A percentile compares a stretch with the other conserved stretches of the same genome.
Evolutionary conservation across 2,329 filamentous ascomycete genomes (phyloP).

Genomic region (Penicillium sp.): DNA sequence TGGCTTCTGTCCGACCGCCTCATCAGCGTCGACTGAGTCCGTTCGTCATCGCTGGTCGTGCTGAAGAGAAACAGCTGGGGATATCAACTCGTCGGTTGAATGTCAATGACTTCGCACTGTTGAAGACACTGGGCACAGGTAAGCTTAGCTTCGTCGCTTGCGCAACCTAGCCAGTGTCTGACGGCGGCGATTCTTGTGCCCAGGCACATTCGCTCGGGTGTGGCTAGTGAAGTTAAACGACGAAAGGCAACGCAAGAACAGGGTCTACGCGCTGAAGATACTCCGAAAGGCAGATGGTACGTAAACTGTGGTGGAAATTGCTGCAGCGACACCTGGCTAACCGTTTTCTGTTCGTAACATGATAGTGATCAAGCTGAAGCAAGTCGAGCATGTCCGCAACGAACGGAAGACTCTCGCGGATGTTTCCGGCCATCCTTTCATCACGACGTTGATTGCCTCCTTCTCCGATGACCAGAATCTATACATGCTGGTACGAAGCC

Average conservation of each 20-base stretch:
- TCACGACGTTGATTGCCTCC: constrained; percentile 55
- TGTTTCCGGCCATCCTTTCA: constrained; percentile 57
- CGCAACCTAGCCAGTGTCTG: constrained; percentile 3
- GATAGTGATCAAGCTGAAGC: constrained; percentile 52
- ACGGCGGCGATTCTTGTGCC: too few relatives aligned
- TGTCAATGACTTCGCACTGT: constrained; percentile 39
- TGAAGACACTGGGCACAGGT: constrained; percentile 46
- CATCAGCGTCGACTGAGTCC: too few relatives aligned
- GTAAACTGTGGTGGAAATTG: too few relatives aligned
- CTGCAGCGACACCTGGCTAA: constrained; percentile 8
- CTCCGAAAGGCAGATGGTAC: constrained; percentile 45
- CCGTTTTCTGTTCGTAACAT: constrained; percentile 6
- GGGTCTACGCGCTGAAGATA: constrained; percentile 44
- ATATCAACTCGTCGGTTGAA: constrained; percentile 32
- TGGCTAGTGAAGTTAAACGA: constrained; percentile 41
- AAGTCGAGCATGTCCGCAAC: constrained; percentile 60
- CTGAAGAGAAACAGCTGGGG: constrained; percentile 32
- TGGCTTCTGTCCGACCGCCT: too few relatives aligned
- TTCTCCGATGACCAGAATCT: constrained; percentile 56
- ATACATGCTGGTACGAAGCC: constrained; percentile 46
- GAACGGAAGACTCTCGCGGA: constrained; percentile 56
- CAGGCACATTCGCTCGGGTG: constrained; percentile 46
- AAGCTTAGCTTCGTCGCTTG: too few relatives aligned
- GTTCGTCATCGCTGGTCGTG: constrained; percentile 32
- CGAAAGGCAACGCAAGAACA: constrained; percentile 28